Percentiles rank a stretch among this genome's conserved stretches.
Evolutionary conservation across 441 rosid species (phyloP).

Genomic region (Eutrema salsugineum): DNA sequence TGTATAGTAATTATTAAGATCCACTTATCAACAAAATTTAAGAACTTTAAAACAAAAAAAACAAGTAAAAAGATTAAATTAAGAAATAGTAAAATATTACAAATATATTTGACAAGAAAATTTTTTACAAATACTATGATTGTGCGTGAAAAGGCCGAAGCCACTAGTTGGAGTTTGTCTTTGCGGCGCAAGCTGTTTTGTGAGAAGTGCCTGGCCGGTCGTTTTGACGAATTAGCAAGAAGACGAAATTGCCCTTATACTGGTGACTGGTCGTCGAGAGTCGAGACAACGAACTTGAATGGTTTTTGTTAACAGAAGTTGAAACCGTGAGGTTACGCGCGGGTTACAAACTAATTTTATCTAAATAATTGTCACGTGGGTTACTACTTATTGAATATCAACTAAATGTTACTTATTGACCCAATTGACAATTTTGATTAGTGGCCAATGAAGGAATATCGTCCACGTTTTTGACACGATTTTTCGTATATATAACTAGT

Average conservation of each 20-base stretch:
- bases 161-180: neutral
- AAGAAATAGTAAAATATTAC: neutral
- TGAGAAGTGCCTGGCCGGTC: neutral
- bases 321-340: too few species aligned
- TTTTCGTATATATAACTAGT: neutral
- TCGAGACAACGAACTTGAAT: neutral
- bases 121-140: too few species aligned
- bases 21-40: neutral
- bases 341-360: neutral
- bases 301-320: neutral
- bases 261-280: too few species aligned
- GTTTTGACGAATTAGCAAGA: neutral
- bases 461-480: neutral
- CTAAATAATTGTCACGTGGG: neutral
- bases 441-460: neutral
- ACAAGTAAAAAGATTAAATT: neutral
- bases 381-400: neutral
- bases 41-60: neutral
- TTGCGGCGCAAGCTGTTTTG: conserved; percentile 6
- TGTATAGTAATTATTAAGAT: neutral
- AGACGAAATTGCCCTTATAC: neutral
- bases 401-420: neutral
- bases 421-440: neutral
- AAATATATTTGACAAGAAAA: too few species aligned
- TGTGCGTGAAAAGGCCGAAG: neutral